Evolutionary conservation across 2,329 filamentous ascomycete genomes (phyloP), one percentile per base, ranked within the genome.

Genomic region (Hypoxylon sp.): DNA sequence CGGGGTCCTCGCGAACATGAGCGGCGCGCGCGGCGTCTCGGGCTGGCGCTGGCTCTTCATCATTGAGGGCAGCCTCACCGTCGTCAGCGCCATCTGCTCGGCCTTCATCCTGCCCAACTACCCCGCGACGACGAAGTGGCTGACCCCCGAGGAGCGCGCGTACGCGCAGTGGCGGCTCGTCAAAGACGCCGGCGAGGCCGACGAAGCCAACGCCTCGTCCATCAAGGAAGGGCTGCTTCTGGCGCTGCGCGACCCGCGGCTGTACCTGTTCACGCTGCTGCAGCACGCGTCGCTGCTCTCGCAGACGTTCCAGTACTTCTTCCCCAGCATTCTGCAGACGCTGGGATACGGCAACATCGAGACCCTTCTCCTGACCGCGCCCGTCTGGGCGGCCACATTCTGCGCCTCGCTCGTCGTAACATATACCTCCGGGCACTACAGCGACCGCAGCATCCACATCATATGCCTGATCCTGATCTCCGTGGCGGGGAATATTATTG

Each of bases 251-350:
- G 84, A 87, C 68, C 82, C 81, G 4, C 79, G 82, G 1, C 76
- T 87, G 0, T 87, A 85, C 65, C 65, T 87, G 1, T 86, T 87
- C 54, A 79, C 85, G 1, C 75, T 87, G 20, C 75, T 87, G 2
- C 84, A 87, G 70, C 85, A 87, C 59, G 71, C 80, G n/a, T 83
- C 79, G 30, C 67, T 86, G 14, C 75, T 85, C 1, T 80, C 81
- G 0, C 84, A 87, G 70, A 85, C 83, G 0, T 89, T 89, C 70
- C 85, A 88, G 46, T 89, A 89, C 72, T 89, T 89, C 78, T 90
- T 90, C 76, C 88, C 88, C 0, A 86, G 83, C 0, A 88, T 91
- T 40, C 85, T 90, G 0, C 81, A 86, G 44, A 89, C 86, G 0
- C 80, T 91, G 0, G 85, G 86, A 0, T 90, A 87, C 73, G 79